These are phyloP conservation scores for Yamadazyma kanchanaburiensis DNA, from an alignment of 1,139 yeast species.

Conservation along the genomic window DNA sequence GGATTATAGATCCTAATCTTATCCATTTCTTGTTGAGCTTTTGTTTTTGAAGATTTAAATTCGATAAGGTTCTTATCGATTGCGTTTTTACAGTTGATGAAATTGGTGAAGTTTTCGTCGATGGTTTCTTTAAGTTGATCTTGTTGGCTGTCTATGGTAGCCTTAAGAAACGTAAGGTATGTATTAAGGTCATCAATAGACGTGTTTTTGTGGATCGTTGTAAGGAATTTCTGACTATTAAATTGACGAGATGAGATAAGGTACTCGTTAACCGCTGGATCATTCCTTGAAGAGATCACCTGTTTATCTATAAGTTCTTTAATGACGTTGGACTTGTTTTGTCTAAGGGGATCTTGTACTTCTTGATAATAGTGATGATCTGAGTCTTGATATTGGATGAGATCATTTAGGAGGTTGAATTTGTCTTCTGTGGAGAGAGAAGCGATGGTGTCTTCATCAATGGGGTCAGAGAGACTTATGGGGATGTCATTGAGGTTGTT, in stretches of 20 bases:
- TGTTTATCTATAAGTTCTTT: slow-evolving; percentile 38
- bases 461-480: slow-evolving; percentile 13
- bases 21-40: slow-evolving; percentile 36
- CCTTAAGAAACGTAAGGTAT: slow-evolving; percentile 58
- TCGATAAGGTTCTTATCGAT: slow-evolving; percentile 36
- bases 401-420: slow-evolving; percentile 23
- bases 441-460: slow-evolving; percentile 24
- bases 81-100: slow-evolving; percentile 70
- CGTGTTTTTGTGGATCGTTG: slow-evolving; percentile 68
- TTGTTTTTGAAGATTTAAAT: slow-evolving; percentile 34
- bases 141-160: slow-evolving; percentile 62
- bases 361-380: slow-evolving; percentile 18
- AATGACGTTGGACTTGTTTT: slow-evolving; percentile 42
- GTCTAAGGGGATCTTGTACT: slow-evolving; percentile 55
- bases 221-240: slow-evolving; percentile 65
- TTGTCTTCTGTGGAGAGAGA: slow-evolving; percentile 25
- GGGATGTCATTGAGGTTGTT: slow-evolving; percentile 18
- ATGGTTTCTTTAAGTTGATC: slow-evolving; percentile 63
- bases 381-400: slow-evolving; percentile 16
- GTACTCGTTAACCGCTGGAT: slow-evolving; percentile 48
- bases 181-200: slow-evolving; percentile 58
- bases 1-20: slow-evolving; percentile 40
- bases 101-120: slow-evolving; percentile 69
- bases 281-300: slow-evolving; percentile 34
- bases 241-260: slow-evolving; percentile 72